Evolutionary conservation across 2,329 filamentous ascomycete genomes (phyloP).

Genomic region (Claviceps paspali): DNA sequence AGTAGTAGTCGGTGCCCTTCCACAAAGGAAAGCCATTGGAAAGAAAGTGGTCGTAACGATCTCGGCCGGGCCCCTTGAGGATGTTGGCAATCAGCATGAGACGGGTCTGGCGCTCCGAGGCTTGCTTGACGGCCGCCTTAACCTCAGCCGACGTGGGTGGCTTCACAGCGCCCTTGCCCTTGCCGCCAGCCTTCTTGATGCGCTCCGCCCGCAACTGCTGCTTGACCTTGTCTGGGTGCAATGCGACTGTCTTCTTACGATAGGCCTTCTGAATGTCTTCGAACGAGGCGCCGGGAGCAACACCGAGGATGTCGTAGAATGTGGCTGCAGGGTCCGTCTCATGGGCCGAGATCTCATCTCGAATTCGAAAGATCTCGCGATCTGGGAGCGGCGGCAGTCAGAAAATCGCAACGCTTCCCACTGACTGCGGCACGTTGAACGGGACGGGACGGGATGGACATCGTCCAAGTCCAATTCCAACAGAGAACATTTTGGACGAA

Average conservation of each 20-base stretch:
- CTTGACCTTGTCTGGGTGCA: slow-evolving; percentile 94
- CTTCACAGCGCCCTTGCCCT: slow-evolving; percentile 47
- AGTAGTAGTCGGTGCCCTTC: slow-evolving; percentile 98
- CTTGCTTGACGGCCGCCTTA: slow-evolving; percentile 62
- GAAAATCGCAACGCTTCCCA: neutral
- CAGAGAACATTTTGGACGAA: slow-evolving; percentile 19
- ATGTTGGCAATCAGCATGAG: slow-evolving; percentile 76
- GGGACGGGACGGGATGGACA: neutral
- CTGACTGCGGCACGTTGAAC: neutral
- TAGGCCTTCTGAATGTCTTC: slow-evolving; percentile 92
- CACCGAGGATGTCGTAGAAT: slow-evolving; percentile 88
- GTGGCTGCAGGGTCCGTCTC: slow-evolving; percentile 61
- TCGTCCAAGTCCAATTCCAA: neutral
- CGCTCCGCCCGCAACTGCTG: slow-evolving; percentile 63
- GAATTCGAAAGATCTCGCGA: slow-evolving; percentile 92
- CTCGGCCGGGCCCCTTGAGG: slow-evolving; percentile 62
- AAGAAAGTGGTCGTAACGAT: slow-evolving; percentile 90
- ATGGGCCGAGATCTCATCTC: slow-evolving; percentile 71
- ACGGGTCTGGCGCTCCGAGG: slow-evolving; percentile 68
- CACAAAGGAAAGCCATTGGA: slow-evolving; percentile 85
- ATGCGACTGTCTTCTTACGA: slow-evolving; percentile 65
- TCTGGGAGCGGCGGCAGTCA: slow-evolving; percentile 37
- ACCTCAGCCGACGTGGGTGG: slow-evolving; percentile 60
- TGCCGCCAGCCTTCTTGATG: slow-evolving; percentile 33
- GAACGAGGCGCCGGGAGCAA: slow-evolving; percentile 55